Evolutionary conservation across 768 basidiomycete species (phyloP).

Genomic region (Rhizopogon vulgaris): DNA sequence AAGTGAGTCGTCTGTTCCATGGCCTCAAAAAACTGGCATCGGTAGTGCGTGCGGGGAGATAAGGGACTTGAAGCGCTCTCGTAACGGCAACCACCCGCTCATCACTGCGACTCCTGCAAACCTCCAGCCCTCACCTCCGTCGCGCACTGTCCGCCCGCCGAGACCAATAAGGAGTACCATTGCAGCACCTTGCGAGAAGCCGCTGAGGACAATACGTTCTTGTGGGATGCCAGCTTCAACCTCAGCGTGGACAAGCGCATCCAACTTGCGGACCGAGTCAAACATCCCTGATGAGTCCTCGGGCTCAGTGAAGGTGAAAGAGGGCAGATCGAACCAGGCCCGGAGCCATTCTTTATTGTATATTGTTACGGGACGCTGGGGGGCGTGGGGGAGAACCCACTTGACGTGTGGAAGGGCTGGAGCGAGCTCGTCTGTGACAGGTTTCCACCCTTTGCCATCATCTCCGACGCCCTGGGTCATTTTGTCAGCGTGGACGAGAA

Average conservation of each 20-base stretch:
- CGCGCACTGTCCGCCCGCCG: constrained; percentile 17
- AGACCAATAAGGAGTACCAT: constrained; percentile 75
- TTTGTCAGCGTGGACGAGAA: constrained; percentile 3
- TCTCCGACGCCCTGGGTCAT: constrained; percentile 65
- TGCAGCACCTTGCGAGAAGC: constrained; percentile 83
- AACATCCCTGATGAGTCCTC: constrained; percentile 68
- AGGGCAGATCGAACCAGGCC: constrained; percentile 79
- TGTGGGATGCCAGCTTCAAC: constrained; percentile 64
- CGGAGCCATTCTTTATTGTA: constrained; percentile 73
- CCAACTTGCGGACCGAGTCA: constrained; percentile 52
- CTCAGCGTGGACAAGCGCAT: constrained; percentile 68
- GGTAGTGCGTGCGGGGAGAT: constrained; percentile 48
- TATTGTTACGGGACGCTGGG: constrained; percentile 55
- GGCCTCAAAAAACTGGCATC: constrained; percentile 82
- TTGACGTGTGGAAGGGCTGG: constrained; percentile 66
- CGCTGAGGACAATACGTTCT: constrained; percentile 75
- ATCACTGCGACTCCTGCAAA: constrained; percentile 68
- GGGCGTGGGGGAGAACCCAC: constrained; percentile 57
- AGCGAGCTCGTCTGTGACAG: constrained; percentile 66
- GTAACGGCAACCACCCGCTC: constrained; percentile 77
- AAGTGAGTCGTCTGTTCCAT: constrained; percentile 72
- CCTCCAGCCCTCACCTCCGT: constrained; percentile 40
- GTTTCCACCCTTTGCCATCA: constrained; percentile 69
- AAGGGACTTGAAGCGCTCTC: constrained; percentile 59
- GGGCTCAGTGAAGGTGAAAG: constrained; percentile 49